Base-by-base conservation (phyloP, 2,329 filamentous ascomycete species). In the Arachnomyces sp. region DNA sequence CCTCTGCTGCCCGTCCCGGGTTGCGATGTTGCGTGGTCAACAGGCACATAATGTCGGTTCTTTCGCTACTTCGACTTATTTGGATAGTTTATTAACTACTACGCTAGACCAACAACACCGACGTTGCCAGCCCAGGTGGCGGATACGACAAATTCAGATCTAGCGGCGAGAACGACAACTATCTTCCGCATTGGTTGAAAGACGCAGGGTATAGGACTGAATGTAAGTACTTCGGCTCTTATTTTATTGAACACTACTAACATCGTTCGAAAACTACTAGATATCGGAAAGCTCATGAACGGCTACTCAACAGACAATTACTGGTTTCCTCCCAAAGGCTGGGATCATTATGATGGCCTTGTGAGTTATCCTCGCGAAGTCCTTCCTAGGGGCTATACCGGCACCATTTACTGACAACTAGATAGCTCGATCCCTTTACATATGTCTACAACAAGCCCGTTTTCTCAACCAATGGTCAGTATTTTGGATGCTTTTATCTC, bases 401-500 rank as follows among this genome's bases (percentile, higher is more conserved):
- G 9, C 5, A 9, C 20, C 20, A 25, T 25, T 25, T 25, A n/a
- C 20, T 25, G 9, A 25, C 20, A 25, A 9, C 5, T 45, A 16
- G 49, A 57, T 32, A 36, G 28, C 38, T 55, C 11, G 53, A 57
- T 15, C 56, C 56, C 3, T 58, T 57, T 36, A 57, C 47, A 4
- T 44, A 54, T 20, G 42, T 46, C n/a, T 53, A 52, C 40, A 56
- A 57, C 30, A 42, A 39, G 4, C 47, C 48, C 2, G 53, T 58
- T 15, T 46, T 54, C 25, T 57, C 52, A 2, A 37, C 43, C 28
- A 56, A 57, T 31, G 47, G 43, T 28, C 41, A 48, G 20, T 37
- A 31, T 2, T 53, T 51, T n/a, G n/a, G n/a, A 3, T 28, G 43
- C 1, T 49, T 43, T 18, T 58, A 58, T 28, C 20, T 25, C 20